A percentile compares a stretch with the other conserved stretches of the same genome.
phyloP scores from a whole-genome alignment of 1,284 basidiomycete species.

The Phaffia rhodozyma region DNA sequence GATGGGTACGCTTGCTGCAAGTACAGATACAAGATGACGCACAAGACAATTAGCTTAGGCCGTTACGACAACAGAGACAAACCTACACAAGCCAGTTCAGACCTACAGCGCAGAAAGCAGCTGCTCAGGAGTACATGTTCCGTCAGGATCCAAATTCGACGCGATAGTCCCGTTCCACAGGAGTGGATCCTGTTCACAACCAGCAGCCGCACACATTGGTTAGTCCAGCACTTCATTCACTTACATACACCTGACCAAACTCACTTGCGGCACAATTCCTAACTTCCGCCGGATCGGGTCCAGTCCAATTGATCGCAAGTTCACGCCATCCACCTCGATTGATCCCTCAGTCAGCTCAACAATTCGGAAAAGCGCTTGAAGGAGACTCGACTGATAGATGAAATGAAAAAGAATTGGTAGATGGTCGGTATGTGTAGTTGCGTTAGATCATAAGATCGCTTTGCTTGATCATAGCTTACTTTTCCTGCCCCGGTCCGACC shows the following conservation, averaged over 20 bases:
- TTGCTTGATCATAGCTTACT: background rate
- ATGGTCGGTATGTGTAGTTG: background rate
- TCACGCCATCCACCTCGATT: slow-evolving; percentile 52
- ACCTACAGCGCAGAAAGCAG: slow-evolving; percentile 11
- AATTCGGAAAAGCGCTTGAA: slow-evolving; percentile 55
- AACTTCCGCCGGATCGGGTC: slow-evolving; percentile 39
- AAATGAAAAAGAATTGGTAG: background rate
- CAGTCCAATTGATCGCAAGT: slow-evolving; percentile 46
- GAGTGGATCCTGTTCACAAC: slow-evolving; percentile 50
- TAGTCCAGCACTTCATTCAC: too few relatives aligned
- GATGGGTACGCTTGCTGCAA: slow-evolving; percentile 42
- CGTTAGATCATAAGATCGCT: background rate
- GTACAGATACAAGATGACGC: slow-evolving; percentile 43
- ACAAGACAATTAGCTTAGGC: slow-evolving; percentile 31
- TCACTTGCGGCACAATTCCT: slow-evolving; percentile 52
- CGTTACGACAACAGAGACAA: slow-evolving; percentile 33
- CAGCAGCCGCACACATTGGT: too few relatives aligned
- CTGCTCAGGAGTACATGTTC: slow-evolving; percentile 43
- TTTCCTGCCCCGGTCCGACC: slow-evolving; percentile 41
- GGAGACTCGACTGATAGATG: slow-evolving; percentile 39
- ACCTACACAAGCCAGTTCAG: too few relatives aligned
- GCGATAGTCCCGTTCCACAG: slow-evolving; percentile 48
- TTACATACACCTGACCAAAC: too few relatives aligned
- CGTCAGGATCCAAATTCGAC: slow-evolving; percentile 48
- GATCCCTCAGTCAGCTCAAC: slow-evolving; percentile 48